These are phyloP conservation scores for Starmerella lactis-condensi DNA, from an alignment of 805 yeast species.

Conservation along the genomic window DNA sequence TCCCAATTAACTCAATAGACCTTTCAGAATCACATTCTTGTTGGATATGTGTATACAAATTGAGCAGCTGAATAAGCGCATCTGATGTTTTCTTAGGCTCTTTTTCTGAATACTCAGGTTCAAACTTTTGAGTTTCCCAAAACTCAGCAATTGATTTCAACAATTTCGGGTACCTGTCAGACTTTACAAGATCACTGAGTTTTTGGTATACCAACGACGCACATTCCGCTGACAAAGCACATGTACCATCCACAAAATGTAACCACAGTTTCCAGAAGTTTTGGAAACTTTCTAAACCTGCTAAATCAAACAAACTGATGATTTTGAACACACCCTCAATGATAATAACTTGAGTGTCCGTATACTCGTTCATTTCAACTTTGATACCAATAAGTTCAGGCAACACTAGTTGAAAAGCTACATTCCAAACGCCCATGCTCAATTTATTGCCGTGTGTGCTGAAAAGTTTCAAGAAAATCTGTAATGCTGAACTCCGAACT, in stretches of 20 bases:
- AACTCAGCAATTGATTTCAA: conserved; percentile 19
- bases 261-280: conserved; percentile 42
- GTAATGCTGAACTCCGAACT: conserved; percentile 76
- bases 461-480: conserved; percentile 67
- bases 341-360: conserved; percentile 44
- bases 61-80: conserved; percentile 29
- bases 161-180: conserved; percentile 13
- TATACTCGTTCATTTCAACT: conserved; percentile 28
- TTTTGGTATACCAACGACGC: conserved; percentile 40
- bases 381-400: too few species aligned
- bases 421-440: conserved; percentile 39
- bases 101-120: conserved; percentile 22
- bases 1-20: conserved; percentile 7
- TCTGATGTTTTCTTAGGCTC: conserved; percentile 33
- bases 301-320: conserved; percentile 33
- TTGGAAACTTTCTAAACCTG: conserved; percentile 21
- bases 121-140: conserved; percentile 27
- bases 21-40: neutral
- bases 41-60: conserved; percentile 6
- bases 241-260: conserved; percentile 28
- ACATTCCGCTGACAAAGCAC: conserved; percentile 32
- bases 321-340: conserved; percentile 49
- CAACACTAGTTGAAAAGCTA: conserved; percentile 47
- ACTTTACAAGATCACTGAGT: conserved; percentile 31
- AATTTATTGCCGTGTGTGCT: conserved; percentile 47